phyloP scores from a whole-genome alignment of 2,329 filamentous ascomycete genomes.

The Chaetomium globosum region DNA sequence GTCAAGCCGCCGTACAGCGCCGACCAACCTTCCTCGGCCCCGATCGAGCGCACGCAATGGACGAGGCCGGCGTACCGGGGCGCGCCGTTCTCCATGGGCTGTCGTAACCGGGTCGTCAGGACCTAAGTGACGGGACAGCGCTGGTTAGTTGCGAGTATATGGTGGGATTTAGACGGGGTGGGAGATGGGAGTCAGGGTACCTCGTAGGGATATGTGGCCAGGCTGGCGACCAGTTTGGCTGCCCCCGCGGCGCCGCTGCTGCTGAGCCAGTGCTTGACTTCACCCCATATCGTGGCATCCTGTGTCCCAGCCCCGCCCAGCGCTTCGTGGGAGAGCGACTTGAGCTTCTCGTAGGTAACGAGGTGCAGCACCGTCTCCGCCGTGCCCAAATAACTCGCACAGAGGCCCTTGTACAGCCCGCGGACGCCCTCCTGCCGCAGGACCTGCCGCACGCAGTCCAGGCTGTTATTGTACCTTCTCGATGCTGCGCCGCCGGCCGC shows the following conservation, averaged over 20 bases:
- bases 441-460: slow-evolving; percentile 16
- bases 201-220: neutral
- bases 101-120: neutral
- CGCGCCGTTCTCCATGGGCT: neutral
- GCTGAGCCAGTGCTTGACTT: neutral
- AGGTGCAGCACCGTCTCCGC: neutral
- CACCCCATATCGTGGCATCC: neutral
- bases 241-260: neutral
- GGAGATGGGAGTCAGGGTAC: neutral
- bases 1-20: neutral
- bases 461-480: slow-evolving; percentile 5
- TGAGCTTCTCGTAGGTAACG: neutral
- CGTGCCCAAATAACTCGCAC: neutral
- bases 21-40: neutral
- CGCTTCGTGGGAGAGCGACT: neutral
- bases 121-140: neutral
- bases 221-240: neutral
- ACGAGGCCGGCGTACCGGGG: neutral
- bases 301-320: neutral
- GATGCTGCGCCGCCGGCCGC: neutral
- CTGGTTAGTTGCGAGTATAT: neutral
- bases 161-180: neutral
- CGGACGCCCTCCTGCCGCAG: slow-evolving; percentile 9
- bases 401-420: neutral
- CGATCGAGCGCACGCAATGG: neutral